These are phyloP conservation scores for Iris macrosiphon DNA, from an alignment of 106 monocot species.

Conservation along the genomic window DNA sequence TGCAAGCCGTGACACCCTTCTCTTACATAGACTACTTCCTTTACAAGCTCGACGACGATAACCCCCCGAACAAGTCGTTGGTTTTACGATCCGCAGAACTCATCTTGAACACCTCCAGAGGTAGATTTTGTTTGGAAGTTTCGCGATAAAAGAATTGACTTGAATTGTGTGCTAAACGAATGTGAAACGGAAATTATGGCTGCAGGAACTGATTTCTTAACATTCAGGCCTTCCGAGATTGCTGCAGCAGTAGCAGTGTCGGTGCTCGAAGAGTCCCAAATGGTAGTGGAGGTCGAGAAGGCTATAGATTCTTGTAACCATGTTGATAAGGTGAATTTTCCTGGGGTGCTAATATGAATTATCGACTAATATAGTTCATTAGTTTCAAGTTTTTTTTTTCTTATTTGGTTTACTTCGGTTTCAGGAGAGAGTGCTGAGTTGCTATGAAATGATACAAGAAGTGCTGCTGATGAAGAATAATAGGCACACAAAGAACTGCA, in stretches of 20 bases:
- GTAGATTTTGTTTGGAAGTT: constrained; percentile 23
- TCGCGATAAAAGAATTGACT: too few relatives aligned
- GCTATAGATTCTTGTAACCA: constrained; percentile 35
- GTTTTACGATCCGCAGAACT: constrained; percentile 42
- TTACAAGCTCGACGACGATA: constrained; percentile 40
- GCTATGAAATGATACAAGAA: constrained; percentile 47
- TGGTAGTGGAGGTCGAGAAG: constrained; percentile 26
- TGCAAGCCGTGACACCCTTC: constrained; percentile 91
- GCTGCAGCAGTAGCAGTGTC: constrained; percentile 61
- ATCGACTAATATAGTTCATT: not conserved
- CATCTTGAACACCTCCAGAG: constrained; percentile 58
- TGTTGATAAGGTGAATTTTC: constrained; percentile 53
- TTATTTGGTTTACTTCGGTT: not conserved
- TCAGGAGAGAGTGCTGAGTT: constrained; percentile 60
- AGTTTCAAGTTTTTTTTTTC: not conserved
- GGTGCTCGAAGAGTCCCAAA: constrained; percentile 23
- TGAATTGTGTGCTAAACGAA: too few relatives aligned
- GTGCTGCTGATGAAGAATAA: constrained; percentile 14
- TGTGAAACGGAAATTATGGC: not conserved
- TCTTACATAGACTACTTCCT: constrained; percentile 90
- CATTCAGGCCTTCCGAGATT: constrained; percentile 71
- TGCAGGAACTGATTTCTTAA: constrained; percentile 72
- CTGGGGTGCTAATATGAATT: not conserved
- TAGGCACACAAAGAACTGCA: constrained; percentile 10
- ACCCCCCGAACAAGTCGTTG: constrained; percentile 21